A percentile compares a stretch with the other conserved stretches of the same genome.
These are phyloP conservation scores for Sechiopsis laciniata DNA, from an alignment of 306 rosid species.

Conservation along the genomic window DNA sequence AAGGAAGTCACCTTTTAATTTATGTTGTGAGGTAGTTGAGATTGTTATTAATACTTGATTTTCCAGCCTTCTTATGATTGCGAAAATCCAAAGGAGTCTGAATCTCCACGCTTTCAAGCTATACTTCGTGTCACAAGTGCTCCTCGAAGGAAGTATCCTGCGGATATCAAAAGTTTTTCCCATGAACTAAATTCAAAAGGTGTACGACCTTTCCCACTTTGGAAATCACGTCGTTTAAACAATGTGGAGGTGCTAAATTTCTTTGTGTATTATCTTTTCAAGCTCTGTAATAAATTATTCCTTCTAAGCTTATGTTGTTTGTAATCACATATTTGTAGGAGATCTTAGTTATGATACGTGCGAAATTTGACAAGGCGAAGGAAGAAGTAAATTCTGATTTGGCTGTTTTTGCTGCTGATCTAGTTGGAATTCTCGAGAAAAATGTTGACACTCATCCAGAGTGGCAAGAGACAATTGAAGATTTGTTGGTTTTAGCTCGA, in stretches of 20 bases:
- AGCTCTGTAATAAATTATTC: slow-evolving; percentile 16
- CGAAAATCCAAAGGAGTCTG: slow-evolving; percentile 97
- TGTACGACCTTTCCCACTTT: slow-evolving; percentile 86
- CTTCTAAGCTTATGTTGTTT: slow-evolving; percentile 25
- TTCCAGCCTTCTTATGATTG: slow-evolving; percentile 69
- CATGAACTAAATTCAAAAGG: slow-evolving; percentile 96
- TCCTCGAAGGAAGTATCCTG: slow-evolving; percentile 82
- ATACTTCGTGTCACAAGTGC: slow-evolving; percentile 90
- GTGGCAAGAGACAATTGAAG: slow-evolving; percentile 93
- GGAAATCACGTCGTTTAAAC: slow-evolving; percentile 92
- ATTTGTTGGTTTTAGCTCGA: slow-evolving; percentile 89
- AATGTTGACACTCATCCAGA: slow-evolving; percentile 91
- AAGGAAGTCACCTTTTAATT: background rate
- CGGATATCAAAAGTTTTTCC: slow-evolving; percentile 89
- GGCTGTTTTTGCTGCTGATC: slow-evolving; percentile 91
- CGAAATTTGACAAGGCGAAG: slow-evolving; percentile 88
- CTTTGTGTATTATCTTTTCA: slow-evolving; percentile 22
- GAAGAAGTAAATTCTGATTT: slow-evolving; percentile 86
- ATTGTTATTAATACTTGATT: slow-evolving; percentile 22
- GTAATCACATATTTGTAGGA: slow-evolving; percentile 51
- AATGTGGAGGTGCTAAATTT: slow-evolving; percentile 68
- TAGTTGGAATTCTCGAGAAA: slow-evolving; percentile 88
- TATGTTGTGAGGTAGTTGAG: slow-evolving; percentile 25
- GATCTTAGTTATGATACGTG: slow-evolving; percentile 68
- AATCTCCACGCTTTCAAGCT: slow-evolving; percentile 99